Percentiles rank a stretch among this genome's conserved stretches.
phyloP scores from a whole-genome alignment of 2,329 filamentous ascomycete genomes.

The Metarhizium rileyi region DNA sequence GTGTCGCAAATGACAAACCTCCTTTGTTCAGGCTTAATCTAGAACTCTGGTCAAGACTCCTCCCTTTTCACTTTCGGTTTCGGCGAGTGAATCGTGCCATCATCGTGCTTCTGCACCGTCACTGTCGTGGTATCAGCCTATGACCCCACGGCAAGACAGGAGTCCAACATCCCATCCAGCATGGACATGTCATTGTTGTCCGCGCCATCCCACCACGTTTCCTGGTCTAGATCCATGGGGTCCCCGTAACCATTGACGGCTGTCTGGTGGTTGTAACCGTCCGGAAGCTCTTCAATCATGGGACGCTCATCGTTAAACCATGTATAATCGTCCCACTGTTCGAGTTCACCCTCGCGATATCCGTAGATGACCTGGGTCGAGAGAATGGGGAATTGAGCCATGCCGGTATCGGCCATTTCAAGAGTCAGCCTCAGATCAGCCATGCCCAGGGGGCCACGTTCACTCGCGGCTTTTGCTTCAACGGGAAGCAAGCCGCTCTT shows the following conservation, averaged over 20 bases:
- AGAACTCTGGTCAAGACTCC: background rate
- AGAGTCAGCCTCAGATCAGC: constrained; percentile 69
- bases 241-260: constrained; percentile 42
- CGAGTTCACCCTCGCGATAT: constrained; percentile 68
- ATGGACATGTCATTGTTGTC: constrained; percentile 39
- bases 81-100: background rate
- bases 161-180: constrained; percentile 48
- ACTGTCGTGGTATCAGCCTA: constrained; percentile 7
- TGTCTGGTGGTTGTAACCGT: constrained; percentile 15
- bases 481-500: constrained; percentile 70
- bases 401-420: constrained; percentile 63
- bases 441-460: constrained; percentile 63
- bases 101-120: background rate
- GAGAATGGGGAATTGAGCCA: constrained; percentile 69
- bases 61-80: background rate
- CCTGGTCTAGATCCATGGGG: constrained; percentile 50
- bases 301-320: constrained; percentile 34
- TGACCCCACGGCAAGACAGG: constrained; percentile 39
- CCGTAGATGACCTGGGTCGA: constrained; percentile 59
- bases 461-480: constrained; percentile 66
- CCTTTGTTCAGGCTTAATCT: background rate
- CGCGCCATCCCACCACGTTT: constrained; percentile 54
- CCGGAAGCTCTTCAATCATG: constrained; percentile 17
- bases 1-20: background rate
- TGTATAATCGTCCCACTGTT: constrained; percentile 53